Evolutionary conservation across 2,329 filamentous ascomycete species (phyloP), one percentile per base, ranked within the genome.

Genomic region (Cercospora zeina): DNA sequence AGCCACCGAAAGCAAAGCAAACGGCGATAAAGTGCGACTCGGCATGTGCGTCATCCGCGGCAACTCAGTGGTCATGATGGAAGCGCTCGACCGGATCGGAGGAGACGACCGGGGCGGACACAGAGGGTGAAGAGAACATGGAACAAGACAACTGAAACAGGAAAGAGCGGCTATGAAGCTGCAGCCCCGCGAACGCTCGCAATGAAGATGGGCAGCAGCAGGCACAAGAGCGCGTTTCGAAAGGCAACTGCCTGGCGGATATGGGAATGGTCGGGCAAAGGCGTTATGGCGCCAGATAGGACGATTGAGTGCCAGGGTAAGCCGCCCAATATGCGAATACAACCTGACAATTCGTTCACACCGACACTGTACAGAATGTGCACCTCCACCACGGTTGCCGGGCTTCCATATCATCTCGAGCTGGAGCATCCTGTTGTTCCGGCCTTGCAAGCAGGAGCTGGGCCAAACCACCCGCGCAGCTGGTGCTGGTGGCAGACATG

Each of bases 21-120:
- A 90, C 65, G 92, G 92, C 63, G 92, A 96, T 80, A 97, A 96
- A 80, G 87, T 90, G 68, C 85, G 87, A 71, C 83, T 97, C 63
- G 95, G 95, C 58, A 74, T 72, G 70, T 72, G 71, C 61, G 90
- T 97, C 68, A 97, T 99, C 73, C 90, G 96, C 70, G 95, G 95
- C 67, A 99, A 99, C 80, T 96, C 93, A 1, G 93, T 99, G 27
- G 93, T 99, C 60, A 97, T 99, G 93, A 85, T 99, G 60, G 96
- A 99, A 71, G 76, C 76, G 49, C 70, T 78, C 49, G 76, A 78
- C 65, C 69, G 76, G 49, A 78, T 78, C 59, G 73, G 68, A 37
- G 71, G 67, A 37, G 70, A 71, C 54, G 66, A 71, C 33, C 63
- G 72, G 33, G 65, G 70, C 16, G 62, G 66, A 37, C 58, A 58